Conservation (phyloP, 2,329 filamentous ascomycete genomes). For the Neofusicoccum sp. region DNA sequence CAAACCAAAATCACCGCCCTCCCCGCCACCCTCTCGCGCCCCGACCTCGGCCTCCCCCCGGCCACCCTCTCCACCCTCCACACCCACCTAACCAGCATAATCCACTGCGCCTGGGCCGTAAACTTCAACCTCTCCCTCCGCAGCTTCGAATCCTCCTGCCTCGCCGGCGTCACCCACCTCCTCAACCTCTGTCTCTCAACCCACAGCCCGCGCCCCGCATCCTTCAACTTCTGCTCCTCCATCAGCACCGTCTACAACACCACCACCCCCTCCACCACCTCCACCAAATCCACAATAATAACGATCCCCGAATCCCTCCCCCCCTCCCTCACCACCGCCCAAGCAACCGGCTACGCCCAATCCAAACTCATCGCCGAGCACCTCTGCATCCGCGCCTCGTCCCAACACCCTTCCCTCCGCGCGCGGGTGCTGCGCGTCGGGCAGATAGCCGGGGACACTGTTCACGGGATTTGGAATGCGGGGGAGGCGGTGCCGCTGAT, state of each 20-base stretch:
- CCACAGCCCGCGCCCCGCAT: slow-evolving; percentile 37
- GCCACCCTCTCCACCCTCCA: slow-evolving; percentile 26
- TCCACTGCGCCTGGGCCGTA: slow-evolving; percentile 59
- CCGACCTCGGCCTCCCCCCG: slow-evolving; percentile 44
- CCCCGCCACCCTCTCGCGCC: slow-evolving; percentile 43
- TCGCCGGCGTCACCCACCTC: slow-evolving; percentile 50
- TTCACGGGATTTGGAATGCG: slow-evolving; percentile 52
- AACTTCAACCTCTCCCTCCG: slow-evolving; percentile 59
- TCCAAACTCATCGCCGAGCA: slow-evolving; percentile 55
- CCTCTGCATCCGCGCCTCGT: slow-evolving; percentile 36
- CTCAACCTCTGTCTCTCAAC: slow-evolving; percentile 43
- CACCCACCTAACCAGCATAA: slow-evolving; percentile 43
- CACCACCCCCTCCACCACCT: slow-evolving; percentile 31
- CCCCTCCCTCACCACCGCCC: slow-evolving; percentile 42
- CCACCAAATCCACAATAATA: too few relatives aligned
- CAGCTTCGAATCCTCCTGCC: slow-evolving; percentile 52
- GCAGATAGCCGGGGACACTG: slow-evolving; percentile 53
- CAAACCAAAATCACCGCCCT: slow-evolving; percentile 40
- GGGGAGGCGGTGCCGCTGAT: slow-evolving; percentile 56
- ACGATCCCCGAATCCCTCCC: slow-evolving; percentile 41
- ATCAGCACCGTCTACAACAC: slow-evolving; percentile 35
- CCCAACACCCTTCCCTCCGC: slow-evolving; percentile 20
- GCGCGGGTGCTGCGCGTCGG: slow-evolving; percentile 46
- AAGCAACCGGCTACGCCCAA: slow-evolving; percentile 55
- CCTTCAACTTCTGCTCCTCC: slow-evolving; percentile 51